Conservation (phyloP, 2,329 filamentous ascomycete genomes). For the Talaromyces islandicus region DNA sequence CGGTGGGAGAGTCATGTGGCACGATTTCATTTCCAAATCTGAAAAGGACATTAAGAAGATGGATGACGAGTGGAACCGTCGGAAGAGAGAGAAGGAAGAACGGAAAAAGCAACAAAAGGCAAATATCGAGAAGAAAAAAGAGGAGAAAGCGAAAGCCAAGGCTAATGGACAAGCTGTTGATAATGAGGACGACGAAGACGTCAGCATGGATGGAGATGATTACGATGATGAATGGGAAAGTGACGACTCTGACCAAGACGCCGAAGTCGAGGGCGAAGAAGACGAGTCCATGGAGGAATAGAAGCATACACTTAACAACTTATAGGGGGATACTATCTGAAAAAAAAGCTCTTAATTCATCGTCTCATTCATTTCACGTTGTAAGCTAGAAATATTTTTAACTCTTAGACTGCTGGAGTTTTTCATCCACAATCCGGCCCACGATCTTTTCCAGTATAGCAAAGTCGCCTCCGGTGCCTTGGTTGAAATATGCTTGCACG, state of each 20-base stretch:
- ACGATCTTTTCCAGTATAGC: conserved; percentile 67
- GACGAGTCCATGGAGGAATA: conserved; percentile 40
- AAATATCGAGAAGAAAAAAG: conserved; percentile 82
- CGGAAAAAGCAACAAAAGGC: conserved; percentile 77
- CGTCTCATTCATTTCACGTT: not conserved
- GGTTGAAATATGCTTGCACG: conserved; percentile 67
- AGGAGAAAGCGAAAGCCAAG: conserved; percentile 50
- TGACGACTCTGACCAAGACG: conserved; percentile 44
- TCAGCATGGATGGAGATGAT: conserved; percentile 44
- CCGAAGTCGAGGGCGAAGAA: conserved; percentile 38
- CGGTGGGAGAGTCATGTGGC: conserved; percentile 90
- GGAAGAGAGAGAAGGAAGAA: conserved; percentile 72
- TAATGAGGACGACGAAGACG: conserved; percentile 42
- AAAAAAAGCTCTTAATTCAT: not conserved
- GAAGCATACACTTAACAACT: conserved; percentile 11
- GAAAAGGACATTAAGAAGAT: conserved; percentile 69
- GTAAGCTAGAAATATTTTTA: not conserved
- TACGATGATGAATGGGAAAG: conserved; percentile 46
- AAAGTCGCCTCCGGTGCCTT: conserved; percentile 31
- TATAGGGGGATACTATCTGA: not conserved
- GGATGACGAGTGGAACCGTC: conserved; percentile 76
- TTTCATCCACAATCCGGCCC: conserved; percentile 67
- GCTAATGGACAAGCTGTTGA: conserved; percentile 37
- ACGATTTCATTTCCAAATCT: conserved; percentile 86
- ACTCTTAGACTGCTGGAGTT: conserved; percentile 40